Conservation (phyloP, 2,329 filamentous ascomycete species). For the Fusarium sp. region DNA sequence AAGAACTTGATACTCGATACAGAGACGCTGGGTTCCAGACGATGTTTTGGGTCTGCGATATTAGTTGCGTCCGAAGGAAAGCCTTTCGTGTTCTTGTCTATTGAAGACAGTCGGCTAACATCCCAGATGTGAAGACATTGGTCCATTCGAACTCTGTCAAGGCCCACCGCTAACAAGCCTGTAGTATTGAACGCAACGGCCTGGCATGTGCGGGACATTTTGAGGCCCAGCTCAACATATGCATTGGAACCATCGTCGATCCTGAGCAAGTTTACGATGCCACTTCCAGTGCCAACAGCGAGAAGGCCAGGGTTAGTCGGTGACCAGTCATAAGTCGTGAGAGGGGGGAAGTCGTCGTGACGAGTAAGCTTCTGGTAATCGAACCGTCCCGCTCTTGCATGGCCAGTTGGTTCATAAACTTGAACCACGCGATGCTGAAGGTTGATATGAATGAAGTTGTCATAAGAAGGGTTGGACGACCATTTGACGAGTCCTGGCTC, state of each 20-base stretch:
- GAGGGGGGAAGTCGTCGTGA: conserved; percentile 71
- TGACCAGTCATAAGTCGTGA: conserved; percentile 76
- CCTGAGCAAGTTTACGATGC: conserved; percentile 79
- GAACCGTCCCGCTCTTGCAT: conserved; percentile 67
- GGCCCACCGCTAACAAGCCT: conserved; percentile 79
- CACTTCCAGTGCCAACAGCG: conserved; percentile 79
- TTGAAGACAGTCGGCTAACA: conserved; percentile 69
- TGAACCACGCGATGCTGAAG: conserved; percentile 72
- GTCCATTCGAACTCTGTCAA: conserved; percentile 85
- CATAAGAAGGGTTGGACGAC: conserved; percentile 68
- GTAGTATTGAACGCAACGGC: conserved; percentile 82
- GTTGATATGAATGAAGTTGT: conserved; percentile 74
- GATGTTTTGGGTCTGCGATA: conserved; percentile 67
- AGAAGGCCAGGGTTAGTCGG: conserved; percentile 72
- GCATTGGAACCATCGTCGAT: conserved; percentile 77
- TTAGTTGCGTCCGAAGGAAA: conserved; percentile 62
- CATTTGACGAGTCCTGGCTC: conserved; percentile 74
- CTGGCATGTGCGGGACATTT: conserved; percentile 81
- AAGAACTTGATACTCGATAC: conserved; percentile 88
- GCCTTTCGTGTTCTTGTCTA: conserved; percentile 61
- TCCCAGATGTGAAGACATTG: conserved; percentile 87
- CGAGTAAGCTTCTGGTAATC: conserved; percentile 68
- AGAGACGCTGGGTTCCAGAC: conserved; percentile 75
- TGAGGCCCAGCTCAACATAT: conserved; percentile 74
- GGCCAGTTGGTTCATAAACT: conserved; percentile 71